Conservation (phyloP, 257 asterid genomes). For the Ligustrum vulgare region DNA sequence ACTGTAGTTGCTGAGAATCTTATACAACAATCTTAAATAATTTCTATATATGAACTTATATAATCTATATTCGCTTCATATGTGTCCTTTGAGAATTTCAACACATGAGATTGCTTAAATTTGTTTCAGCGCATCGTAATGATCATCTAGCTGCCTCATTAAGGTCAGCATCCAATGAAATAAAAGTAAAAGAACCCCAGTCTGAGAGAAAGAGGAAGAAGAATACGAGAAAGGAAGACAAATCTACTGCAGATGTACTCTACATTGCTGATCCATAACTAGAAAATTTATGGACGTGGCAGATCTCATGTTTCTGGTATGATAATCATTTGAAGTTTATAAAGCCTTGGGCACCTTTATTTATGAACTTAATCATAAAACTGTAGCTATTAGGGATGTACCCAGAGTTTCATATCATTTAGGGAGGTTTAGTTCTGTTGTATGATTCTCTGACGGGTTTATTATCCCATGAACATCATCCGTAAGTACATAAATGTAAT, state of each 20-base stretch:
- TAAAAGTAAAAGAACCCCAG: slow-evolving; percentile 76
- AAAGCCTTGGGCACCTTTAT: not conserved
- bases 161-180: slow-evolving; percentile 63
- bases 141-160: slow-evolving; percentile 64
- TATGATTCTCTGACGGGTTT: not conserved
- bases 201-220: slow-evolving; percentile 78
- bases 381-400: not conserved
- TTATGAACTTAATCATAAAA: not conserved
- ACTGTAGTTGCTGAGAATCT: not conserved
- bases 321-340: not conserved
- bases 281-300: not conserved
- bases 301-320: not conserved
- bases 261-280: slow-evolving; percentile 46
- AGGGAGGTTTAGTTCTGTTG: not conserved
- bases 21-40: not conserved
- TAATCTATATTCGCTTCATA: not conserved
- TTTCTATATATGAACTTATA: not conserved
- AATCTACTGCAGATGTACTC: slow-evolving; percentile 38
- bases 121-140: slow-evolving; percentile 79
- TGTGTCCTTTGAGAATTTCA: not conserved
- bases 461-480: no score
- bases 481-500: no score
- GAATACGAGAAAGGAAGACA: slow-evolving; percentile 47
- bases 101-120: slow-evolving; percentile 12
- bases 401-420: not conserved